phyloP scores from a whole-genome alignment of 192 early-diverging fungal genomes.

The Gigaspora rosea region DNA sequence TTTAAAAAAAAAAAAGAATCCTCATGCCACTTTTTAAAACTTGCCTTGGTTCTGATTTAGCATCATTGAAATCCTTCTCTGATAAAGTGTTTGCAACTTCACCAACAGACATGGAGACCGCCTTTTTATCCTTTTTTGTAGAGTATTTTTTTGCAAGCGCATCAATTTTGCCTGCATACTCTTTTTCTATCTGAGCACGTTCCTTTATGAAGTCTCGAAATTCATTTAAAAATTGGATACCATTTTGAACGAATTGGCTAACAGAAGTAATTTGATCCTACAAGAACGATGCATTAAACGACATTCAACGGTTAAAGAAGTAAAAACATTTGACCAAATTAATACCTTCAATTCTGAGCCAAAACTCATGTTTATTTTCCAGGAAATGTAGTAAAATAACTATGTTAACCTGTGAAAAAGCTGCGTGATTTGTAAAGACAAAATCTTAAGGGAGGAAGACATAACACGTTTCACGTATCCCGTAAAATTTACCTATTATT shows the following conservation, averaged over 20 bases:
- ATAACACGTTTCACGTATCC: no score
- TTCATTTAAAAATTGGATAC: slow-evolving; percentile 63
- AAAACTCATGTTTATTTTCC: slow-evolving; percentile 13
- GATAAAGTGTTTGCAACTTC: slow-evolving; percentile 35
- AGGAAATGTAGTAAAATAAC: not conserved
- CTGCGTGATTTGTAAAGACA: no score
- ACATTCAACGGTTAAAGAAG: not conserved
- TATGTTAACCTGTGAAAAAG: no score
- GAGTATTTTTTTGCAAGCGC: slow-evolving; percentile 60
- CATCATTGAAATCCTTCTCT: slow-evolving; percentile 38
- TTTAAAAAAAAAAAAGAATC: slow-evolving; percentile 1
- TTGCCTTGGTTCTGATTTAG: slow-evolving; percentile 44
- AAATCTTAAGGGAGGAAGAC: no score
- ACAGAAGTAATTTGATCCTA: slow-evolving; percentile 59
- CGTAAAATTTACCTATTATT: no score
- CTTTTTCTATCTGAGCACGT: slow-evolving; percentile 66
- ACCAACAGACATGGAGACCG: slow-evolving; percentile 22
- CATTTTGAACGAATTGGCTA: slow-evolving; percentile 52
- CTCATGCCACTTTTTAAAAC: not conserved
- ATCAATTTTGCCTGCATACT: slow-evolving; percentile 70
- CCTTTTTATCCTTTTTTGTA: slow-evolving; percentile 45
- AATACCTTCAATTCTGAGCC: slow-evolving; percentile 29
- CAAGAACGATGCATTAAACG: not conserved
- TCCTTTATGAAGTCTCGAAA: slow-evolving; percentile 74
- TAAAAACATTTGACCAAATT: not conserved